phyloP scores from a whole-genome alignment of 805 yeast species.

The Saccharomycopsis javanensis region DNA sequence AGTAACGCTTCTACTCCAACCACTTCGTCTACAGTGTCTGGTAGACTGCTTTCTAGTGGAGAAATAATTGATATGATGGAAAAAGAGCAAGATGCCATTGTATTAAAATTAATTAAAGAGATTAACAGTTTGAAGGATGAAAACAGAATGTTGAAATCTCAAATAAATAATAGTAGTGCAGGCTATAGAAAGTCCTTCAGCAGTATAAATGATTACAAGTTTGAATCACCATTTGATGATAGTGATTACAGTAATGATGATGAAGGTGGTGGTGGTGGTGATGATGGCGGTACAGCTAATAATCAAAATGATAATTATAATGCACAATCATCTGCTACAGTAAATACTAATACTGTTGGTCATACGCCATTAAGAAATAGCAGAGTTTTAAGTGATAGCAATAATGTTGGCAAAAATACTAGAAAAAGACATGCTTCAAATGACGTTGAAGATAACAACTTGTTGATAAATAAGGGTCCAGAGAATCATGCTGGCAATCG shows the following conservation, averaged over 20 bases:
- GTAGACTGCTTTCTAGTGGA: constrained; percentile 26
- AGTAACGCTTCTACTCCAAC: not conserved
- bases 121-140: constrained; percentile 46
- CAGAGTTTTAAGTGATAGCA: not conserved
- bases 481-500: not conserved
- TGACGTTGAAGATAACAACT: not conserved
- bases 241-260: not conserved
- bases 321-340: not conserved
- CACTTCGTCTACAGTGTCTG: not conserved
- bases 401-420: not conserved
- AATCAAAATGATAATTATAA: not conserved
- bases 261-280: not conserved
- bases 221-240: not conserved
- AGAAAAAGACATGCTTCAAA: not conserved
- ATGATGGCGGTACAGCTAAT: not conserved
- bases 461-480: not conserved
- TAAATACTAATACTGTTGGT: not conserved
- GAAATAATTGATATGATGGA: constrained; percentile 54
- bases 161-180: constrained; percentile 21
- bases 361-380: not conserved
- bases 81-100: constrained; percentile 68
- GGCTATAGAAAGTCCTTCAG: not conserved
- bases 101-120: constrained; percentile 54
- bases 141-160: constrained; percentile 32
- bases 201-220: not conserved